Conservation (phyloP, 1,284 basidiomycete genomes). For the Heliocybe sulcata region DNA sequence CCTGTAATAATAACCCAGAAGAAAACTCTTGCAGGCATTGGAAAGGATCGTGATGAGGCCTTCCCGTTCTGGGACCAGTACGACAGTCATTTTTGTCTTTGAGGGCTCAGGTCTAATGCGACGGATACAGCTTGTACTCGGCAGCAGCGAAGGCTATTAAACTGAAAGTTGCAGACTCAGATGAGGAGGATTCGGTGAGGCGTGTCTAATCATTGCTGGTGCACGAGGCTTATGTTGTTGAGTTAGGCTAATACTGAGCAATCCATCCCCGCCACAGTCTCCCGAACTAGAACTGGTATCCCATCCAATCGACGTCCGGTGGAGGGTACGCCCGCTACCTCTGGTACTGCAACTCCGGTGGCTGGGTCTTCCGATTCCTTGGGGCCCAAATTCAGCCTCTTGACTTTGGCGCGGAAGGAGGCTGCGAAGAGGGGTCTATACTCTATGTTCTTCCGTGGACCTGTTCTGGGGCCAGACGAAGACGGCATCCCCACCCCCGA, state of each 20-base stretch:
- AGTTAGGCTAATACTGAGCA: constrained; percentile 17
- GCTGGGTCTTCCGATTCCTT: constrained; percentile 18
- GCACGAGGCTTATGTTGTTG: not conserved
- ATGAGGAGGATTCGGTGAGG: constrained; percentile 36
- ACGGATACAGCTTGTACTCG: constrained; percentile 57
- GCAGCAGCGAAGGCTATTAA: constrained; percentile 74
- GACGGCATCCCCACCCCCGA: constrained; percentile 10
- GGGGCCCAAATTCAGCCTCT: constrained; percentile 39
- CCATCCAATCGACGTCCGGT: constrained; percentile 64
- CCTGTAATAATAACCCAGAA: constrained; percentile 81
- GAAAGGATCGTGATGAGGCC: constrained; percentile 87
- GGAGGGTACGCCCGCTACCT: constrained; percentile 37
- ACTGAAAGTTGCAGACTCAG: constrained; percentile 49
- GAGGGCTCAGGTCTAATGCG: not conserved
- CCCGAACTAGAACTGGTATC: constrained; percentile 70
- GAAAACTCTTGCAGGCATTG: constrained; percentile 76
- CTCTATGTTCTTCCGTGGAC: constrained; percentile 73
- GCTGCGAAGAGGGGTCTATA: constrained; percentile 72
- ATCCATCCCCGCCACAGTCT: constrained; percentile 25
- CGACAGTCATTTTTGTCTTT: constrained; percentile 23
- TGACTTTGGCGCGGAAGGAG: constrained; percentile 69
- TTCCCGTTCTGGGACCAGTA: constrained; percentile 97
- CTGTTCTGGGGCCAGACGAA: constrained; percentile 45
- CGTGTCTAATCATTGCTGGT: constrained; percentile 8
- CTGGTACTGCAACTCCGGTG: constrained; percentile 40